A percentile compares a stretch with the other conserved stretches of the same genome.
Conservation (phyloP, 1,284 basidiomycete genomes). For the Cutaneotrichosporon sp. region DNA sequence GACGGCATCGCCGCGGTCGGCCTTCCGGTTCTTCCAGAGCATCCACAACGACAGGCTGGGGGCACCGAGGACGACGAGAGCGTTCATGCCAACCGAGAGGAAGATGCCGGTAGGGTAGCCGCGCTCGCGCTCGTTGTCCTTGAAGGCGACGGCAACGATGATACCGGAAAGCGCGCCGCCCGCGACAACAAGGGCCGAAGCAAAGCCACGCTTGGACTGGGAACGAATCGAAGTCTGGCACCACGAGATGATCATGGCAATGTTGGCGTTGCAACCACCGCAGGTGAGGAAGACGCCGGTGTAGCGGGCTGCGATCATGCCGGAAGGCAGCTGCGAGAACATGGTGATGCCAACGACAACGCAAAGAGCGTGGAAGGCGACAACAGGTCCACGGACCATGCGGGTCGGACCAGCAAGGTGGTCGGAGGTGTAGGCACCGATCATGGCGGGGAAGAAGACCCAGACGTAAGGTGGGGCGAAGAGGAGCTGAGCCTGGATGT, state of each 20-base stretch:
- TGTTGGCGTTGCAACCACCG: slow-evolving; percentile 43
- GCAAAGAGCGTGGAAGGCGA: slow-evolving; percentile 19
- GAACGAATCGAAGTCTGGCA: slow-evolving; percentile 53
- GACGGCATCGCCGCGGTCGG: slow-evolving; percentile 22
- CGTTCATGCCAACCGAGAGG: slow-evolving; percentile 33
- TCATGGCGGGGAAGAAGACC: slow-evolving; percentile 48
- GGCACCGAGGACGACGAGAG: slow-evolving; percentile 3
- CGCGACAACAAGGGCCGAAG: slow-evolving; percentile 51
- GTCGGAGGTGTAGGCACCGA: slow-evolving; percentile 49
- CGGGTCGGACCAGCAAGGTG: slow-evolving; percentile 19
- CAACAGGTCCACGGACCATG: slow-evolving; percentile 12
- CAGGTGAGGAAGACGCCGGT: slow-evolving; percentile 54
- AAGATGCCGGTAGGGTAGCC: slow-evolving; percentile 26
- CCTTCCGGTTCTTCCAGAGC: slow-evolving; percentile 20
- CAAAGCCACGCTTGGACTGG: slow-evolving; percentile 51
- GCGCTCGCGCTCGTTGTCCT: slow-evolving; percentile 15
- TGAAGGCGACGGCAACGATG: slow-evolving; percentile 23
- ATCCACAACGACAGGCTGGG: slow-evolving; percentile 16
- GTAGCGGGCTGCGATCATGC: slow-evolving; percentile 46
- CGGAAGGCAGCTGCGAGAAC: slow-evolving; percentile 22
- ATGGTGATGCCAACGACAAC: slow-evolving; percentile 21
- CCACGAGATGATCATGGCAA: slow-evolving; percentile 45
- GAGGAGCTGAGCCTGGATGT: slow-evolving; percentile 43
- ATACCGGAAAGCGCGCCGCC: slow-evolving; percentile 56
- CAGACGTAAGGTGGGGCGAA: slow-evolving; percentile 53